Percentiles rank a stretch among this genome's conserved stretches.
Conservation (phyloP, 768 basidiomycete species). For the Rhizopogon vinicolor region DNA sequence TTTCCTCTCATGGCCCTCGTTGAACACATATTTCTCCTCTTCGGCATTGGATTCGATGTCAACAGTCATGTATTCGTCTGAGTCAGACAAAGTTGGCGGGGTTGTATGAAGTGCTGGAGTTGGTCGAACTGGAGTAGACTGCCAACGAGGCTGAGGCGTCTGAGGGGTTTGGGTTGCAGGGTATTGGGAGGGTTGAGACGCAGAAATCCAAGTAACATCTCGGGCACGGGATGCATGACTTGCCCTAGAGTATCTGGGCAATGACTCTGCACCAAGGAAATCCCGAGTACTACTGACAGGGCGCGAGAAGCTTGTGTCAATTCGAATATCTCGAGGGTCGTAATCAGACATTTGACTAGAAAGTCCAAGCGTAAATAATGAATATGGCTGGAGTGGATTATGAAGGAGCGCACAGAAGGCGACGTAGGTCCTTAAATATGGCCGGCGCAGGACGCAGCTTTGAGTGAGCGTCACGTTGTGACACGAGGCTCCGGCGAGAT, state of each 20-base stretch:
- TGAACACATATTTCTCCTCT: constrained; percentile 18
- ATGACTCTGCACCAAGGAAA: constrained; percentile 14
- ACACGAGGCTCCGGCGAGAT: constrained; percentile 29
- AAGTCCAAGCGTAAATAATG: background rate
- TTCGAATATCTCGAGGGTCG: constrained; percentile 19
- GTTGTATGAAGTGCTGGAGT: constrained; percentile 14
- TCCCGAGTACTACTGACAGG: constrained; percentile 24
- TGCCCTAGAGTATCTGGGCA: constrained; percentile 21
- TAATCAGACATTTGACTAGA: constrained; percentile 20
- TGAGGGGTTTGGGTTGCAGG: constrained; percentile 25
- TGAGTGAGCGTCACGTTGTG: constrained; percentile 10
- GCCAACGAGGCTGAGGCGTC: constrained; percentile 16
- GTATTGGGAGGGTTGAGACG: constrained; percentile 16
- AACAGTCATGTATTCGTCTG: constrained; percentile 31
- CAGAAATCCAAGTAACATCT: constrained; percentile 29
- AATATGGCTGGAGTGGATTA: constrained; percentile 1
- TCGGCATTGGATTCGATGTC: constrained; percentile 20
- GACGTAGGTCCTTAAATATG: background rate
- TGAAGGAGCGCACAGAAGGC: background rate
- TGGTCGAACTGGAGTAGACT: constrained; percentile 22
- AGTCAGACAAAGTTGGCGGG: constrained; percentile 23
- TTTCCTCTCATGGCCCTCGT: constrained; percentile 23
- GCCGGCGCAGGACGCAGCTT: constrained; percentile 9
- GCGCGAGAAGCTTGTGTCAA: constrained; percentile 26
- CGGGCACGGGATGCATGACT: constrained; percentile 20